Evolutionary conservation across 2,329 filamentous ascomycete species (phyloP), one percentile per base, ranked within the genome.

Genomic region (Chrysoporthe cubensis): DNA sequence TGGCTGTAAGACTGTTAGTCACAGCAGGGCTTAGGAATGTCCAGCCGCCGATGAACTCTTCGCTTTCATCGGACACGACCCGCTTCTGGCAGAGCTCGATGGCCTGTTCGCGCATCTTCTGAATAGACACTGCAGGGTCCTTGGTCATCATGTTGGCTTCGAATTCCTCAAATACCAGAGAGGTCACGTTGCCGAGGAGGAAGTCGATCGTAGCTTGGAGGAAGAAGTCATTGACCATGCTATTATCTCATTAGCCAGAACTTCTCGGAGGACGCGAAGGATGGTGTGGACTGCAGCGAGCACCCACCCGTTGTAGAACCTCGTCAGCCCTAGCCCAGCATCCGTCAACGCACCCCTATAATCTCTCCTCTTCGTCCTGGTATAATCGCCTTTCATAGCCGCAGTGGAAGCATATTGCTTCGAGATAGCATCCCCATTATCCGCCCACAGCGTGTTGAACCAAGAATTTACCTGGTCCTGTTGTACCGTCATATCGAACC

Each of bases 151-250:
- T 94, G 73, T 94, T 91, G 18, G 91, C 89, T 75, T 97, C 94
- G 71, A 99, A 99, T 72, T 99, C 96, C 66, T 95, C 92, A 76
- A 98, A 98, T 2, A 97, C 91, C 18, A 89, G 84, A 1, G 90
- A 90, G 0, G 91, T 93, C 13, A 96, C 92, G 72, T 96, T 96
- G 26, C 96, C 96, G 0, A 98, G 87, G 4, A 97, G 86, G 75
- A 96, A 98, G 77, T 99, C 96, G 71, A 99, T 97, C 62, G 92
- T 93, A 0, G 94, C 92, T 77, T 99, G 96, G 32, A 94, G 91
- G 79, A 98, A 98, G 78, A 97, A 97, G 79, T 99, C 96, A 73
- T 97, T 97, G 71, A 99, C 94, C 79, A 98, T 96, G 72, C 97
- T 98, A 75, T 85, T 1, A 2, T 21, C n/a, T 4, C 21, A 18